Evolutionary conservation across 2,329 filamentous ascomycete species (phyloP).

Genomic region (Cladosporium velox): DNA sequence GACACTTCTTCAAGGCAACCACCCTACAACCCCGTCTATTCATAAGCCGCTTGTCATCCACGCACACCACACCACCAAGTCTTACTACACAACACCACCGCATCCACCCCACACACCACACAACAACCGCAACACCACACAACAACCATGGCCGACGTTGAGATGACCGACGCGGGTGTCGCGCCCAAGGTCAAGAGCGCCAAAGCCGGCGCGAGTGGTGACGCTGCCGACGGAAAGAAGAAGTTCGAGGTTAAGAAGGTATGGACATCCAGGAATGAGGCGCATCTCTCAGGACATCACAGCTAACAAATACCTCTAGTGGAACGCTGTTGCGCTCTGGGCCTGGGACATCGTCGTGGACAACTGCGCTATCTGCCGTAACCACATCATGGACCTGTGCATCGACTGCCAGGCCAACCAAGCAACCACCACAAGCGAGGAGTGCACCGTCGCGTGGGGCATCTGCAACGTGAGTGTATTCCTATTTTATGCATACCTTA

Average conservation of each 20-base stretch:
- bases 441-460: conserved; percentile 98
- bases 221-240: conserved; percentile 72
- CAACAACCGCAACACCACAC: conserved; percentile 23
- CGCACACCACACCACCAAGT: background rate
- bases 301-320: conserved; percentile 56
- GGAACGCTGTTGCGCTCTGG: conserved; percentile 98
- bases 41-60: background rate
- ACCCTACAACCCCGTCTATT: background rate
- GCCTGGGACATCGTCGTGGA: conserved; percentile 99
- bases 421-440: conserved; percentile 92
- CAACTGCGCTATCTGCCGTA: conserved; percentile 98
- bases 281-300: background rate
- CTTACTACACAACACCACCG: background rate
- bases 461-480: conserved; percentile 84
- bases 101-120: conserved; percentile 29
- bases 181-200: conserved; percentile 54
- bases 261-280: conserved; percentile 26
- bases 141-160: conserved; percentile 81
- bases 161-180: conserved; percentile 82
- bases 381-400: conserved; percentile 99
- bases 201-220: conserved; percentile 54
- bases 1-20: background rate
- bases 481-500: background rate
- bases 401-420: conserved; percentile 99
- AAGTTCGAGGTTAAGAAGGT: conserved; percentile 99